Base-by-base conservation (phyloP, 2,329 filamentous ascomycete genomes). In the Xylariomycetidae sp. region DNA sequence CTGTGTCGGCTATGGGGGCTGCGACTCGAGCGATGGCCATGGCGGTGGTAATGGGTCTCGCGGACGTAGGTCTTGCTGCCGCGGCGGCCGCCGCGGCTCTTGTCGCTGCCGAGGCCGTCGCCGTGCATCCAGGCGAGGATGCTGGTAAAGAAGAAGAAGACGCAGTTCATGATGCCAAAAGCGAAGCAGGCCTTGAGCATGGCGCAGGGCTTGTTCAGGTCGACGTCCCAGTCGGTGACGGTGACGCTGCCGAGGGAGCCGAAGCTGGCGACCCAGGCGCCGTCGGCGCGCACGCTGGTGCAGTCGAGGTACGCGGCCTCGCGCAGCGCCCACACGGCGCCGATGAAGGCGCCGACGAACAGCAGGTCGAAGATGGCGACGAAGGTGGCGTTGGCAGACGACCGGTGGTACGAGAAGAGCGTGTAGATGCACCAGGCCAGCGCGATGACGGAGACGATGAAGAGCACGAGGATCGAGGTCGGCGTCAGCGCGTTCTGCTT, bases 111-210 rank as follows among this genome's bases (percentile, higher is more conserved):
- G n/a, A 51, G 25, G 41, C 51, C 56, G 40, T 68, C 69, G 56
- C 64, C 82, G 60, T 67, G 74, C 46, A 70, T 57, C 45, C 68
- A 74, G 16, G 88, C 87, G 27, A 92, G 67, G 17, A 90, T 62
- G 32, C 78, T 74, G 4, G 87, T 92, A 54, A 83, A 67, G 58
- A 83, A 81, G 64, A 94, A 95, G 57, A 89, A 82, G 44, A 92
- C 66, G 46, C 70, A 68, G 59, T 92, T 86, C 73, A 96, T 94
- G 59, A 97, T 96, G 30, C 77, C 88, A 48, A 96, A 81, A 3
- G 88, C 90, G 63, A 88, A 97, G 46, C 71, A 74, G 1, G 89
- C 84, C 74, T 96, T 97, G 54, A 95, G 77, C 87, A 96, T 92
- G 31, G 83, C 77, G 64, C 90, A 97, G 5, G 79, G 77, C 70